phyloP scores from a whole-genome alignment of 164 flowering plant genomes.

The Stephania japonica region DNA sequence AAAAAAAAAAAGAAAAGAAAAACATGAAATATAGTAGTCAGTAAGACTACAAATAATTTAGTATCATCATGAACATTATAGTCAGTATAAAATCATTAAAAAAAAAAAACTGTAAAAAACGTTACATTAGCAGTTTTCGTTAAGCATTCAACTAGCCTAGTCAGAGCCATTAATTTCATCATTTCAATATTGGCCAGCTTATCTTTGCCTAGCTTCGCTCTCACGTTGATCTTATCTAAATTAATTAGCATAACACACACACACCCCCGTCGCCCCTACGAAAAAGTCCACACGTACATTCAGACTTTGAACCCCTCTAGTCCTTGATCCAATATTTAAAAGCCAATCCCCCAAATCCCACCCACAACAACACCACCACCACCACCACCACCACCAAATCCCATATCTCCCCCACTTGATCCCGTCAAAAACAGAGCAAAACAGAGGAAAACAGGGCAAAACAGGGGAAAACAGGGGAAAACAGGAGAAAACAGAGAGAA shows the following conservation, averaged over 20 bases:
- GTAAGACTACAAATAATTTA: no score
- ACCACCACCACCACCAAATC: background rate
- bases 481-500: background rate
- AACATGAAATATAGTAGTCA: no score
- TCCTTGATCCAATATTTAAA: background rate
- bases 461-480: background rate
- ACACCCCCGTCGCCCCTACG: background rate
- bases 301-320: background rate
- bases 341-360: background rate
- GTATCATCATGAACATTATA: no score
- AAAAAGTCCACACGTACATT: constrained; percentile 7
- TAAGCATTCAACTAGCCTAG: background rate
- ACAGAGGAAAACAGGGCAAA: background rate
- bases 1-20: no score
- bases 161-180: background rate
- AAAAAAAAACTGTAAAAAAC: no score
- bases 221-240: background rate
- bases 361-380: background rate
- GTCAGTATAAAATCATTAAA: no score
- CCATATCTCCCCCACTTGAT: background rate
- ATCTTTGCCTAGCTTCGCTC: background rate
- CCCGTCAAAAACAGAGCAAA: background rate
- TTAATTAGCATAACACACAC: no score
- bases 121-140: no score
- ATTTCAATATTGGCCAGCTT: background rate